Evolutionary conservation across 257 asterid genomes (phyloP).

Genomic region (Verbascum thapsus): DNA sequence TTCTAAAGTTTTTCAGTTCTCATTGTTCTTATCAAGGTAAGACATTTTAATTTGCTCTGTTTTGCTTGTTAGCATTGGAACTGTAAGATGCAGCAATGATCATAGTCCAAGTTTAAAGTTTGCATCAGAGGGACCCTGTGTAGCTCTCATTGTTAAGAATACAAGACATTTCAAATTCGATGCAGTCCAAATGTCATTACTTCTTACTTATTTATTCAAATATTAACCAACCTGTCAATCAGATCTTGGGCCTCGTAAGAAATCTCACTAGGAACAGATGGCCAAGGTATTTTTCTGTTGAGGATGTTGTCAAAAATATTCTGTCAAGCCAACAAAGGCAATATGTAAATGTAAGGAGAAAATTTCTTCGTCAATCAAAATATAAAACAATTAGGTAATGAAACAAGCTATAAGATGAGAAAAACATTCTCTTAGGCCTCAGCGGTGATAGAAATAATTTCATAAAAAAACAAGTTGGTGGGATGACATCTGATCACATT

Average conservation of each 20-base stretch:
- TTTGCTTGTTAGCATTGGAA: slow-evolving; percentile 15
- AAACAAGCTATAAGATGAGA: slow-evolving; percentile 7
- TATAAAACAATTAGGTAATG: slow-evolving; percentile 10
- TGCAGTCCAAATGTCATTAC: background rate
- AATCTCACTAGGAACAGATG: slow-evolving; percentile 78
- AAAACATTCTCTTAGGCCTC: slow-evolving; percentile 18
- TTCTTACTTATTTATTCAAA: slow-evolving; percentile 20
- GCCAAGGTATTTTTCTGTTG: slow-evolving; percentile 88
- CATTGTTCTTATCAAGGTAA: background rate
- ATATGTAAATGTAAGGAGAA: slow-evolving; percentile 23
- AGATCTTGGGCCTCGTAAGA: slow-evolving; percentile 77
- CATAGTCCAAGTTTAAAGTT: background rate
- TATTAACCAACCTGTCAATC: slow-evolving; percentile 70
- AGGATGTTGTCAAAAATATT: slow-evolving; percentile 83
- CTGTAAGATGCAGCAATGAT: slow-evolving; percentile 12
- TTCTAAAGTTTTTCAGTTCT: no score
- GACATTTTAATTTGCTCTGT: background rate
- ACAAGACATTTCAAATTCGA: slow-evolving; percentile 19
- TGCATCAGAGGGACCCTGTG: slow-evolving; percentile 16
- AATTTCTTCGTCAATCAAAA: background rate
- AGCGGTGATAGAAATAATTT: slow-evolving; percentile 8
- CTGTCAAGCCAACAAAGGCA: slow-evolving; percentile 47
- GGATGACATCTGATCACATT: slow-evolving; percentile 6
- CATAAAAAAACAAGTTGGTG: background rate
- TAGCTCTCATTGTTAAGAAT: slow-evolving; percentile 27